These are phyloP conservation scores for Haematococcus sp. DNA, from an alignment of 139 green algal species.

Conservation along the genomic window DNA sequence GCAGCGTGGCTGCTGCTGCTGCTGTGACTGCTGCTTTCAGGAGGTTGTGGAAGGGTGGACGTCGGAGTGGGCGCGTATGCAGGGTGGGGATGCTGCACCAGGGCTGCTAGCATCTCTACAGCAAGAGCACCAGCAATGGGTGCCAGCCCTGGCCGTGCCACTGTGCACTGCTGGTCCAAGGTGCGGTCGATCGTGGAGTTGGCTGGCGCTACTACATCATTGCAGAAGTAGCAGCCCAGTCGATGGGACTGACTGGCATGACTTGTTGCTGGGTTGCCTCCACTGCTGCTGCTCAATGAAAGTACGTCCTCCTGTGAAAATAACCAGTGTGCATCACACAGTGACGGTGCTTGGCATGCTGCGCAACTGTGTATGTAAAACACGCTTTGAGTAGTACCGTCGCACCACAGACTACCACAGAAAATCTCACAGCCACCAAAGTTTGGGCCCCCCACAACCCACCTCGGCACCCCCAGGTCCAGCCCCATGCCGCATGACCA, in stretches of 20 bases:
- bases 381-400: too few species aligned
- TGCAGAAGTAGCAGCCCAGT: slow-evolving; percentile 99
- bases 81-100: slow-evolving; percentile 72
- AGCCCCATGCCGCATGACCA: slow-evolving; percentile 69
- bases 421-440: too few species aligned
- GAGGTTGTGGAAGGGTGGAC: not conserved
- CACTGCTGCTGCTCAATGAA: too few species aligned
- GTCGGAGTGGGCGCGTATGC: slow-evolving; percentile 3
- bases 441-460: too few species aligned
- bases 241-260: slow-evolving; percentile 17
- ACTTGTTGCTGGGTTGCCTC: too few species aligned
- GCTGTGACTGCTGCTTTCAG: slow-evolving; percentile 7
- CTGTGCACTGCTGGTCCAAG: slow-evolving; percentile 97
- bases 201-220: slow-evolving; percentile 92
- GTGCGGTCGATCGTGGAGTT: slow-evolving; percentile 84
- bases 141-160: slow-evolving; percentile 90
- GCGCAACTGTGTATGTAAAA: too few species aligned
- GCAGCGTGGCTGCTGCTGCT: slow-evolving; percentile 22
- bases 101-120: slow-evolving; percentile 84
- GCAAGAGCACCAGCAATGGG: slow-evolving; percentile 84
- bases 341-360: too few species aligned
- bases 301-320: too few species aligned
- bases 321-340: too few species aligned
- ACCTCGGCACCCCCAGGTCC: not conserved
- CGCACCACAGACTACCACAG: too few species aligned